Evolutionary conservation across 1,284 basidiomycete genomes (phyloP).

Genomic region (Somion occarium): DNA sequence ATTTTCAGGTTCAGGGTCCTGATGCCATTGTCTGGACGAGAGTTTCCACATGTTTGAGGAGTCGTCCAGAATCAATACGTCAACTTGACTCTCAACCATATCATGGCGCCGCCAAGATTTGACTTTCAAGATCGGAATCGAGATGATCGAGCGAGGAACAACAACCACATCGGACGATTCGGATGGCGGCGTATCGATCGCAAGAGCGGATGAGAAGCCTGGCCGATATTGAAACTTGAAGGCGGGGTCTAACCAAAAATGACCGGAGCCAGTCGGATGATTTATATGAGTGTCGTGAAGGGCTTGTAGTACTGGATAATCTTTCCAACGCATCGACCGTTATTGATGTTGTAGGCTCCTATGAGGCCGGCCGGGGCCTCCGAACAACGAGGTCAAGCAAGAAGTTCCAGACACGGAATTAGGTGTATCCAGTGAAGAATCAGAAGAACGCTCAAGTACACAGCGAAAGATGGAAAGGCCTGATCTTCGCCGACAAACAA

Average conservation of each 20-base stretch:
- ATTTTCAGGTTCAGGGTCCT: background rate
- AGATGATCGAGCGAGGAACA: conserved; percentile 1
- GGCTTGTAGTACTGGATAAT: too few species aligned
- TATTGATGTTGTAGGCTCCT: too few species aligned
- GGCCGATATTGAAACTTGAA: background rate
- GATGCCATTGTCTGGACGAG: background rate
- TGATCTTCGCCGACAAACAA: too few species aligned
- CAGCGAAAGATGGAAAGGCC: too few species aligned
- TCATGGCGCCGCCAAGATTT: background rate
- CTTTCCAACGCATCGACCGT: too few species aligned
- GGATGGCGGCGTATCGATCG: background rate
- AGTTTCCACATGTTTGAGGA: background rate
- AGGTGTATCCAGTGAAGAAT: too few species aligned
- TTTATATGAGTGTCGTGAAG: background rate
- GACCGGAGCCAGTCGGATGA: background rate
- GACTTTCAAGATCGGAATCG: background rate
- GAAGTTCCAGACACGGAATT: too few species aligned
- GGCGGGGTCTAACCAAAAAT: background rate
- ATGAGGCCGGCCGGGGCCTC: too few species aligned
- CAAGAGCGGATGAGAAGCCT: background rate
- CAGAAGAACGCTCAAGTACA: too few species aligned
- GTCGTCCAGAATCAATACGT: background rate
- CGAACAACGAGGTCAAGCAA: too few species aligned
- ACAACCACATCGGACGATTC: background rate
- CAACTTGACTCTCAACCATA: background rate